Evolutionary conservation across 192 early-diverging fungal species (phyloP).

Genomic region (Rhizophagus clarus): DNA sequence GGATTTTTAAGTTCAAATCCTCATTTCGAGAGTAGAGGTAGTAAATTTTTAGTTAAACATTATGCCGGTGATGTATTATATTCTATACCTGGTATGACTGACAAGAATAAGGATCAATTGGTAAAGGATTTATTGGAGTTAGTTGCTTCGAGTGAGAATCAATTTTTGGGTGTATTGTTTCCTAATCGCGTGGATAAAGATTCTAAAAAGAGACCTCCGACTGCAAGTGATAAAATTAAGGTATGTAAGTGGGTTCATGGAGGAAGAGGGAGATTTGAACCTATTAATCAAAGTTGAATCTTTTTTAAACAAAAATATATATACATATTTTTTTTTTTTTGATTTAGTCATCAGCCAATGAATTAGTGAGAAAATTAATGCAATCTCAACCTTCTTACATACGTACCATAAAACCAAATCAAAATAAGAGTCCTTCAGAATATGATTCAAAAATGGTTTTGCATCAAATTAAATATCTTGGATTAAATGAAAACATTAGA

Average conservation of each 20-base stretch:
- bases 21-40: conserved; percentile 73
- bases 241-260: background rate
- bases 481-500: conserved; percentile 96
- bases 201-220: conserved; percentile 96
- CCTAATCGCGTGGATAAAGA: conserved; percentile 87
- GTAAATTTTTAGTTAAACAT: conserved; percentile 84
- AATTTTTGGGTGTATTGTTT: conserved; percentile 82
- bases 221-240: conserved; percentile 97
- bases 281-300: background rate
- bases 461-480: conserved; percentile 97
- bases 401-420: conserved; percentile 97
- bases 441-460: conserved; percentile 91
- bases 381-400: conserved; percentile 95
- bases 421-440: conserved; percentile 88
- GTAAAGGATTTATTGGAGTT: conserved; percentile 91
- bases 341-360: conserved; percentile 60
- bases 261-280: background rate
- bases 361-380: conserved; percentile 94
- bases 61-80: conserved; percentile 98
- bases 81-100: conserved; percentile 88
- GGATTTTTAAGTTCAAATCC: conserved; percentile 66
- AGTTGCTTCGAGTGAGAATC: conserved; percentile 76
- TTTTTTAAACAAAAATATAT: background rate
- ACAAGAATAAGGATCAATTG: conserved; percentile 97
- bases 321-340: background rate